Percentiles rank a stretch among this genome's conserved stretches.
phyloP scores from a whole-genome alignment of 176 grass and related monocot genomes.

The Puya raimondii region DNA sequence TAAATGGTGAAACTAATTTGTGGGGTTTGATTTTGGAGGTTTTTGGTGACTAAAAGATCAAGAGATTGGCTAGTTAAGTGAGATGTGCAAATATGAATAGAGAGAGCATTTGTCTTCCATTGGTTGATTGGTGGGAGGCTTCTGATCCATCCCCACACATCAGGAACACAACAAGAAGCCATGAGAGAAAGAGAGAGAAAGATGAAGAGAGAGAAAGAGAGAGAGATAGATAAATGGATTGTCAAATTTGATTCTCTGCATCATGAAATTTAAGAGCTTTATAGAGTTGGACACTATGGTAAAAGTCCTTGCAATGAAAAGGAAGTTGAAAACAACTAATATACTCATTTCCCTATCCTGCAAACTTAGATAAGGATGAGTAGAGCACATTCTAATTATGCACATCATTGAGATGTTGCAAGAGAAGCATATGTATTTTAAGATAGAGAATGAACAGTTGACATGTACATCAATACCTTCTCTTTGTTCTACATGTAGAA shows the following conservation, averaged over 20 bases:
- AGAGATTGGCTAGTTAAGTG: slow-evolving; percentile 13
- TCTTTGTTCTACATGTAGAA: neutral
- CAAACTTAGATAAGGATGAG: neutral
- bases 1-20: slow-evolving; percentile 40
- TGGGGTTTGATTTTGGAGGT: slow-evolving; percentile 10
- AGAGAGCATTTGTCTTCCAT: slow-evolving; percentile 23
- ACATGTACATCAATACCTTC: neutral
- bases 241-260: neutral
- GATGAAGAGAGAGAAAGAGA: too few species aligned
- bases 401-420: too few species aligned
- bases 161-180: slow-evolving; percentile 17
- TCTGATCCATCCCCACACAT: slow-evolving; percentile 34
- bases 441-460: neutral
- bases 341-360: slow-evolving; percentile 20
- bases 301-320: slow-evolving; percentile 14
- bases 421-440: neutral
- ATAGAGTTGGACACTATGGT: neutral
- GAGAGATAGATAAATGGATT: neutral
- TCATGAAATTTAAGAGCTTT: neutral
- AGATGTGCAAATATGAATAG: slow-evolving; percentile 22
- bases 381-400: too few species aligned
- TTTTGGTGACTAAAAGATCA: slow-evolving; percentile 23
- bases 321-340: slow-evolving; percentile 24
- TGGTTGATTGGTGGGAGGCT: slow-evolving; percentile 26
- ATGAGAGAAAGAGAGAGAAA: neutral